Conservation (phyloP, 306 rosid species). For the Comarum palustre region DNA sequence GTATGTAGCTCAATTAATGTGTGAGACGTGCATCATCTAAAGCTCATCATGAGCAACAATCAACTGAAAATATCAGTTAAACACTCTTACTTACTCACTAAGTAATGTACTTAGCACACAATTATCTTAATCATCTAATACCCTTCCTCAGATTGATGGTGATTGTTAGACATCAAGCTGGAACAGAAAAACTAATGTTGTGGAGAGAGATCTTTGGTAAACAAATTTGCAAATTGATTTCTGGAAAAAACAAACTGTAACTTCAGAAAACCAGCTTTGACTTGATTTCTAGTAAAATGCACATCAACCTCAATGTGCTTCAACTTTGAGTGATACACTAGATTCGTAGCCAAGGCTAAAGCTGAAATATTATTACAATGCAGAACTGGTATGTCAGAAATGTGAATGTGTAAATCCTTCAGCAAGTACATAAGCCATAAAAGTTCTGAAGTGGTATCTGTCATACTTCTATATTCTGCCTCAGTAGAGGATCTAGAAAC, state of each 20-base stretch:
- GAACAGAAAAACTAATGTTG: no score
- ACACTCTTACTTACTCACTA: no score
- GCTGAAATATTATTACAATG: background rate
- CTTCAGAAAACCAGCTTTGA: background rate
- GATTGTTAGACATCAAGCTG: no score
- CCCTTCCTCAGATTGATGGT: no score
- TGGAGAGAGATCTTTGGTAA: no score
- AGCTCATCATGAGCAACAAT: no score
- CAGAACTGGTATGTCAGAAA: background rate
- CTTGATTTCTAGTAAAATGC: background rate
- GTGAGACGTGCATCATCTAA: no score
- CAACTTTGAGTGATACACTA: background rate
- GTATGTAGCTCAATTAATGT: no score
- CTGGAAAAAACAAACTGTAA: background rate
- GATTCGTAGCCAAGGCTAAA: background rate
- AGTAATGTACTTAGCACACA: no score
- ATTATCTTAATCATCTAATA: no score
- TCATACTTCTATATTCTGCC: background rate
- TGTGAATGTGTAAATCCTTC: background rate
- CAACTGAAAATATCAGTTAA: no score
- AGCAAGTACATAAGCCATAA: background rate
- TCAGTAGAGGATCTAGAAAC: background rate
- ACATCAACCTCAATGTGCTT: background rate
- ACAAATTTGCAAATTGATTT: background rate
- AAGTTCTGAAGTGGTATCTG: background rate